These are phyloP conservation scores for Zymoseptoria brevis DNA, from an alignment of 2,329 filamentous ascomycete species.

Conservation along the genomic window DNA sequence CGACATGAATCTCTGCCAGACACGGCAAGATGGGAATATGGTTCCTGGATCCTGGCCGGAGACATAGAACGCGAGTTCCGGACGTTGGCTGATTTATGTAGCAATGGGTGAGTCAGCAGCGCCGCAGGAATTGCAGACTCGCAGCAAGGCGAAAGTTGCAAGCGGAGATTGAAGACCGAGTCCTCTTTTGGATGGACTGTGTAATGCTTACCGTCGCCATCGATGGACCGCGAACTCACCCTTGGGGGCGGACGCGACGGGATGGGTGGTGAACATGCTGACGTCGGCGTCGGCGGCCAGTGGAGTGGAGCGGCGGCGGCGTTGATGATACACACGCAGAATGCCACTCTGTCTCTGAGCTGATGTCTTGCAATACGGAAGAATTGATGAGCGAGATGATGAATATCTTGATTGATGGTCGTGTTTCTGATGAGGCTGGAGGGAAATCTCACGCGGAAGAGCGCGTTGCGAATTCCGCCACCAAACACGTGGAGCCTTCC, in stretches of 20 bases:
- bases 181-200: neutral
- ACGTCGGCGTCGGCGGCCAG: neutral
- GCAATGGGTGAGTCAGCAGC: neutral
- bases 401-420: neutral
- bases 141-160: neutral
- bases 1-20: neutral
- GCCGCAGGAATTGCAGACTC: neutral
- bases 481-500: neutral
- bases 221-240: neutral
- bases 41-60: neutral
- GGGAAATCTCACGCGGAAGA: neutral
- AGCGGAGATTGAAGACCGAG: neutral
- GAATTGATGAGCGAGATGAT: neutral
- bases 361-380: neutral
- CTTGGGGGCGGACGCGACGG: neutral
- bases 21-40: neutral
- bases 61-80: neutral
- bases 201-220: neutral
- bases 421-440: neutral
- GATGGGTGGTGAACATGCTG: neutral
- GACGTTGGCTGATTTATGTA: neutral
- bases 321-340: neutral
- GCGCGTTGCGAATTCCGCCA: neutral
- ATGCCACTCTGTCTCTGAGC: neutral
- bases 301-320: neutral